phyloP scores from a whole-genome alignment of 2,329 filamentous ascomycete species.

The Pyricularia sp. region DNA sequence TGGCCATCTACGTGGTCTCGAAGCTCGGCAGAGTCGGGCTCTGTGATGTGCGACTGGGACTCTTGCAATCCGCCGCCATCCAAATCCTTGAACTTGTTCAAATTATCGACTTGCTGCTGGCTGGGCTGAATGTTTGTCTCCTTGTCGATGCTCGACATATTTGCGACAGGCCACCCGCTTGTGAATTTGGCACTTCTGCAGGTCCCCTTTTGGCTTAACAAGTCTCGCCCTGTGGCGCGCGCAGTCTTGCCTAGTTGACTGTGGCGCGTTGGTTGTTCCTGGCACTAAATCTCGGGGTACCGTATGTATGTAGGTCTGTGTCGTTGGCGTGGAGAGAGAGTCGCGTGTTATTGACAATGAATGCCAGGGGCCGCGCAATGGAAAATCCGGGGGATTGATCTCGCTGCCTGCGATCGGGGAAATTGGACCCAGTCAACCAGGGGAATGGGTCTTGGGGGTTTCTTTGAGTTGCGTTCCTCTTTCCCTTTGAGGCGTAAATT shows the following conservation, averaged over 20 bases:
- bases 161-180: background rate
- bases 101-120: background rate
- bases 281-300: background rate
- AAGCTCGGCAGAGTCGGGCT: background rate
- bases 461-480: background rate
- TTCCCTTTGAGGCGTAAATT: background rate
- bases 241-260: background rate
- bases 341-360: background rate
- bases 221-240: too few species aligned
- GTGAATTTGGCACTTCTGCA: background rate
- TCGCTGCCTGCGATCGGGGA: background rate
- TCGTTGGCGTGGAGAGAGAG: background rate
- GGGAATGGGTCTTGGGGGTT: background rate
- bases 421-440: background rate
- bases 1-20: background rate
- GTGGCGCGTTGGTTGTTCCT: background rate
- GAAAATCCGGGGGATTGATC: background rate
- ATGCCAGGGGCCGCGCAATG: background rate
- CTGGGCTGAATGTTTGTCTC: background rate
- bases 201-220: background rate
- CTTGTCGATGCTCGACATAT: background rate
- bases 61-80: background rate
- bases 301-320: background rate
- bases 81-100: background rate
- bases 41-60: background rate